phyloP scores from a whole-genome alignment of 495 filamentous ascomycete species.

The Penicillium robsamsonii region DNA sequence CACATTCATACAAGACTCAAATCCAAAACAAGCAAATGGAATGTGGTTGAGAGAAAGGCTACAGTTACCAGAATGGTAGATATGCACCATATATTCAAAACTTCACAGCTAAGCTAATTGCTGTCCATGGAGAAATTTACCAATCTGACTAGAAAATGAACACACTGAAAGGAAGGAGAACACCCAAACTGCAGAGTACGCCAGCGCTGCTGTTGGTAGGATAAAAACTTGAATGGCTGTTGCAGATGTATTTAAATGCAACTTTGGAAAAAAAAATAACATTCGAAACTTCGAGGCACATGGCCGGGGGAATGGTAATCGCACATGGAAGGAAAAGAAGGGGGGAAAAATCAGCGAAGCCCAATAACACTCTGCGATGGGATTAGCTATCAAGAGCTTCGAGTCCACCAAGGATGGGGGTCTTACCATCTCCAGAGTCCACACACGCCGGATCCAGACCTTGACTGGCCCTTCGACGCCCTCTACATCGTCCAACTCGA shows the following conservation, averaged over 20 bases:
- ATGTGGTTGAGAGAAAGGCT: neutral
- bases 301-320: slow-evolving; percentile 26
- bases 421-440: slow-evolving; percentile 96
- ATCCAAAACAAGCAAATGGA: neutral
- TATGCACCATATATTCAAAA: slow-evolving; percentile 1
- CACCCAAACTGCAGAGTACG: slow-evolving; percentile 19
- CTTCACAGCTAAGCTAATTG: neutral
- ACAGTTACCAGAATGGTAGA: neutral
- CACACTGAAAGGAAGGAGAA: slow-evolving; percentile 13
- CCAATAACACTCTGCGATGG: slow-evolving; percentile 74
- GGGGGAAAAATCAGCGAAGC: slow-evolving; percentile 56
- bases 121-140: neutral
- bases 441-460: slow-evolving; percentile 96
- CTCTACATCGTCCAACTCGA: slow-evolving; percentile 87
- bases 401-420: neutral
- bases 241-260: slow-evolving; percentile 8
- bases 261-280: slow-evolving; percentile 9
- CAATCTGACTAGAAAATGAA: slow-evolving; percentile 17
- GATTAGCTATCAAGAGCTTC: slow-evolving; percentile 23
- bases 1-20: neutral
- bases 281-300: slow-evolving; percentile 16
- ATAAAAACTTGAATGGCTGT: slow-evolving; percentile 6
- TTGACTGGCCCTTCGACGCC: slow-evolving; percentile 90
- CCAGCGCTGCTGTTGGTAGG: slow-evolving; percentile 18
- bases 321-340: slow-evolving; percentile 25